A percentile compares a stretch with the other conserved stretches of the same genome.
phyloP scores from a whole-genome alignment of 306 rosid genomes.

The Cicer pinnatifidum region DNA sequence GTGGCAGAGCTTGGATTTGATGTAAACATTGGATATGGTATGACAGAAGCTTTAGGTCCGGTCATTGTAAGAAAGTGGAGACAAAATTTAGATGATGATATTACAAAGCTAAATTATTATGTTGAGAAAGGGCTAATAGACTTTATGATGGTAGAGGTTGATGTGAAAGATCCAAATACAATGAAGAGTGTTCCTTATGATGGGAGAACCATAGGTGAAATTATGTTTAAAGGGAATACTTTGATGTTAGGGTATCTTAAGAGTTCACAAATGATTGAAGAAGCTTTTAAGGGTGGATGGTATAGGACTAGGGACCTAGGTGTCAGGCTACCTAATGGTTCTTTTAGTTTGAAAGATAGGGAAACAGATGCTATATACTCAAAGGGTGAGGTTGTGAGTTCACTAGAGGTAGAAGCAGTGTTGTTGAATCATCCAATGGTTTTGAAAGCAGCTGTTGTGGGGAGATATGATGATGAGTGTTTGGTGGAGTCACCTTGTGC shows the following conservation, averaged over 20 bases:
- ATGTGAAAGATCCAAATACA: constrained; percentile 68
- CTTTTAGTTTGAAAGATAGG: constrained; percentile 75
- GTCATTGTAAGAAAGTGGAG: constrained; percentile 60
- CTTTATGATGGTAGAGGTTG: constrained; percentile 57
- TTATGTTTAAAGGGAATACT: constrained; percentile 70
- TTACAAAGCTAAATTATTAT: constrained; percentile 38
- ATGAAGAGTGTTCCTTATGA: constrained; percentile 66
- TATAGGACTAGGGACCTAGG: constrained; percentile 78
- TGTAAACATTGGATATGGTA: constrained; percentile 81
- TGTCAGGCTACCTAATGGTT: constrained; percentile 56
- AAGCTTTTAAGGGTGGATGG: constrained; percentile 75
- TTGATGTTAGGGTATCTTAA: constrained; percentile 69
- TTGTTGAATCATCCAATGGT: constrained; percentile 70
- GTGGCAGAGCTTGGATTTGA: constrained; percentile 64
- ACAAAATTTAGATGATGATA: constrained; percentile 42
- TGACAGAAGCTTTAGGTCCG: constrained; percentile 87
- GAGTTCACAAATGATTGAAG: constrained; percentile 52
- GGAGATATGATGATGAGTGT: constrained; percentile 48
- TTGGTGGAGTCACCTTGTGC: constrained; percentile 56
- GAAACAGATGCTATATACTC: constrained; percentile 57
- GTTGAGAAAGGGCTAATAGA: constrained; percentile 40
- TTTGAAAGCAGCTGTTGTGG: constrained; percentile 76
- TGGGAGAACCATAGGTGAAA: constrained; percentile 78
- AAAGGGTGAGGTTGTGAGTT: constrained; percentile 57
- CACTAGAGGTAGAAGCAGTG: constrained; percentile 77